A percentile compares a stretch with the other conserved stretches of the same genome.
Conservation (phyloP, 2,329 filamentous ascomycete species). For the Trichoderma semiorbis region DNA sequence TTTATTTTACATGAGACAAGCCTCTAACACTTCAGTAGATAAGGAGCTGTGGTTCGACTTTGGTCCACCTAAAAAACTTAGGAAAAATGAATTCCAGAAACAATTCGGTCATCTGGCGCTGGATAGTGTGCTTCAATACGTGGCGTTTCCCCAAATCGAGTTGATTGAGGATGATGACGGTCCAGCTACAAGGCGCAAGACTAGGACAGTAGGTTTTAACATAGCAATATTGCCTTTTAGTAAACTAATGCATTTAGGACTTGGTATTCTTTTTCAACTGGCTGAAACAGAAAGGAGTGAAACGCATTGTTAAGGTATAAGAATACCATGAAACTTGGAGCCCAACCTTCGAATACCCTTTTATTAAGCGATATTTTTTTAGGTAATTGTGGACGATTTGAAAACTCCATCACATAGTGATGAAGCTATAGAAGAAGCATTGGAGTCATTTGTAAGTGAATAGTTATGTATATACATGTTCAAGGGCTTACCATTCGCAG, state of each 20-base stretch:
- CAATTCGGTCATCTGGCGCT: background rate
- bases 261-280: background rate
- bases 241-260: background rate
- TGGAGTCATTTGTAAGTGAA: background rate
- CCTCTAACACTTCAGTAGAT: background rate
- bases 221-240: background rate
- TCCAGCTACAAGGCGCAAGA: background rate
- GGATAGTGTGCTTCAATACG: background rate
- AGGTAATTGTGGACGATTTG: conserved; percentile 1
- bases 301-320: background rate
- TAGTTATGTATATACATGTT: background rate
- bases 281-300: background rate
- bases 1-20: background rate
- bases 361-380: background rate
- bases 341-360: background rate
- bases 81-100: background rate
- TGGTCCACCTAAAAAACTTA: background rate
- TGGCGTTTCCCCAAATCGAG: background rate
- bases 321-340: background rate
- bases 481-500: background rate
- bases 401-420: background rate
- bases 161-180: background rate
- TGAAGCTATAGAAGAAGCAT: background rate
- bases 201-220: background rate
- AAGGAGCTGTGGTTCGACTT: conserved; percentile 12